These are phyloP conservation scores for Kodamaea sp. DNA, from an alignment of 1,139 yeast species.

Conservation along the genomic window DNA sequence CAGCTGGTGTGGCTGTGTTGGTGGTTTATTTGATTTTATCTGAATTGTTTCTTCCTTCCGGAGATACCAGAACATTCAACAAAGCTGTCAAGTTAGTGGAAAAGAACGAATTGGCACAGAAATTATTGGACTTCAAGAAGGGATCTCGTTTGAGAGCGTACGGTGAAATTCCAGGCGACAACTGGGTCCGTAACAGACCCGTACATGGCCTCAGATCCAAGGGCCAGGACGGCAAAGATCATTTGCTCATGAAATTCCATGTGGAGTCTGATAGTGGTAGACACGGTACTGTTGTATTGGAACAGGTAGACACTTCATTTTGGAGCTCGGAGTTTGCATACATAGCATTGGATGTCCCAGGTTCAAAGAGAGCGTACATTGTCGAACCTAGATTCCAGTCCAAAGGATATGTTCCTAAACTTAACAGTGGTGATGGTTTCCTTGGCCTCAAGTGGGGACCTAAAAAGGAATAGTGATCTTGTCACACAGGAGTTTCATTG, in stretches of 20 bases:
- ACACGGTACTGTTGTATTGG: constrained; percentile 72
- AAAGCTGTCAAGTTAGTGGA: constrained; percentile 79
- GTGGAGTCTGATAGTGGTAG: constrained; percentile 62
- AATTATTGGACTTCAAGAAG: constrained; percentile 52
- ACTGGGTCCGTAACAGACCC: constrained; percentile 89
- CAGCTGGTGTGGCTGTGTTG: constrained; percentile 64
- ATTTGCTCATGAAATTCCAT: constrained; percentile 80
- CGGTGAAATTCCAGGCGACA: constrained; percentile 69
- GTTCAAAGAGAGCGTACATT: constrained; percentile 65
- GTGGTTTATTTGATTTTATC: constrained; percentile 76
- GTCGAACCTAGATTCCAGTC: constrained; percentile 61
- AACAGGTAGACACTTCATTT: constrained; percentile 66
- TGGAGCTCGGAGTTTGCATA: constrained; percentile 75
- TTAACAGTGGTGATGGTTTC: constrained; percentile 52
- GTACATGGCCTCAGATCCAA: constrained; percentile 55
- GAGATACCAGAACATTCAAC: constrained; percentile 88
- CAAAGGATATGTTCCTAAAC: constrained; percentile 36
- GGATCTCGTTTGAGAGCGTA: constrained; percentile 76
- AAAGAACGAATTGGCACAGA: constrained; percentile 61
- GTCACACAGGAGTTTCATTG: not conserved
- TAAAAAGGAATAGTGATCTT: constrained; percentile 45
- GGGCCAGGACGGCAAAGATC: constrained; percentile 78
- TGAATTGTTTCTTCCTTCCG: constrained; percentile 83
- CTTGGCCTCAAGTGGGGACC: constrained; percentile 88
- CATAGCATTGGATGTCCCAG: constrained; percentile 76